Base-by-base conservation (phyloP, 352 stramenopile species). In the Phytophthora megakarya region DNA sequence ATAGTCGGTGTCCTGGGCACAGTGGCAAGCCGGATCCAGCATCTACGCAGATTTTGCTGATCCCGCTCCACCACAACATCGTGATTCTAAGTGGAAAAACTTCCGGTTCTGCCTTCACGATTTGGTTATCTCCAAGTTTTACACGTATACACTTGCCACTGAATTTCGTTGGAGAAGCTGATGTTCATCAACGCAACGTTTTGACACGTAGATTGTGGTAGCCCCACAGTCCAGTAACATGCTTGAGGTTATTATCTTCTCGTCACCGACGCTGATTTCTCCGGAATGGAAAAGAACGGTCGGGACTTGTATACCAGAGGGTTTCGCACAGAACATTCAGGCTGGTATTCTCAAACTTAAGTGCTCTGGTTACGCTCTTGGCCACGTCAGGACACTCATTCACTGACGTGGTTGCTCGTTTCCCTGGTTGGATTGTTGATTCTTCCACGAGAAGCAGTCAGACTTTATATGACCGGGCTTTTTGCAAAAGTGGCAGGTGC, bases 131-230 rank as follows among this genome's bases (percentile, higher is more conserved):
- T 28, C n/a, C 39, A 10, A 46, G 39, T 15, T 65, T 46, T 30
- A 54, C 54, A 4, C 32, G 44, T 12, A 63, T 63, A 0, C 22
- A 53, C 40, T 62, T 62, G 42, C 46, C 33, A n/a, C 32, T 47
- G 49, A 57, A 47, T 25, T n/a, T n/a, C n/a, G n/a, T n/a, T n/a
- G n/a, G n/a, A n/a, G n/a, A n/a, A n/a, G n/a, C n/a, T n/a, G n/a
- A 26, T 57, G 3, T 21, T 43, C 7, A 30, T 62, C 28, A 25
- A 7, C 47, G n/a, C 19, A 55, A 9, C 19, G 47, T 3, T 25
- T 38, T 7, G 49, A 57, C 15, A 48, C 37, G 16, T 48, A 46
- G 37, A 57, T 47, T 6, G 37, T 47, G 15, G 37, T 57, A 12
- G 33, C 23, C 1, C 49, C 35, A 25, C 35, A 47, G 37, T 48